Base-by-base conservation (phyloP, 257 asterid species). In the Solanum bukasovii region DNA sequence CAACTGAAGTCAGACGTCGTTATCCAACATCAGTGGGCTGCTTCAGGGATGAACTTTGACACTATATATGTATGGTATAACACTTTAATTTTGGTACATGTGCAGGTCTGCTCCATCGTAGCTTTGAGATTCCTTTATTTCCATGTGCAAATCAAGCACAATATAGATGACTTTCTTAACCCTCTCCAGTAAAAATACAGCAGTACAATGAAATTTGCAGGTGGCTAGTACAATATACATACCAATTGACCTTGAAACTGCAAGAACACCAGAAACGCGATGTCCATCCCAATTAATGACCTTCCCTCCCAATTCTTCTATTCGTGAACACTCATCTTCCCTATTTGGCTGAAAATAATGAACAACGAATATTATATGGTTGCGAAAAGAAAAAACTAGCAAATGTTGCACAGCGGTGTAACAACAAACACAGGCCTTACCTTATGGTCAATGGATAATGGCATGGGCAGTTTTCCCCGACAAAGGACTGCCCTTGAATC, bases 401-500 rank as follows among this genome's bases (percentile, higher is more conserved):
- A 63, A 65, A 33, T 9, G 46, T 31, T 12, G 67, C 35, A 44
- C 14, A 65, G 21, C 21, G 82, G 61, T 9, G n/a, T 23, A 44
- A 67, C 16, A 1, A 25, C 25, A 82, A 27, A 31, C 38, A 34
- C 21, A 59, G 87, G 40, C 70, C 92, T 84, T 89, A 94, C 99
- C 89, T 94, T 95, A 88, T 96, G 99, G 89, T 96, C 99, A 7
- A 92, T 65, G 5, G 99, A 94, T 73, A 95, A 86, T 8, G 98
- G 93, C 90, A 94, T 42, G 29, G 98, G 93, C 5, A 67, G 90
- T 89, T 94, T 95, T 79, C 95, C 98, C 79, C 96, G 93, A 90
- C 91, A 87, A 85, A 96, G 87, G 77, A 96, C 98, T 33, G 97
- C 98, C 91, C 98, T 93, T 4, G 99, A 96, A 93, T 96, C 99